phyloP scores from a whole-genome alignment of 73 alveolate species.

The Halteria grandinella region DNA sequence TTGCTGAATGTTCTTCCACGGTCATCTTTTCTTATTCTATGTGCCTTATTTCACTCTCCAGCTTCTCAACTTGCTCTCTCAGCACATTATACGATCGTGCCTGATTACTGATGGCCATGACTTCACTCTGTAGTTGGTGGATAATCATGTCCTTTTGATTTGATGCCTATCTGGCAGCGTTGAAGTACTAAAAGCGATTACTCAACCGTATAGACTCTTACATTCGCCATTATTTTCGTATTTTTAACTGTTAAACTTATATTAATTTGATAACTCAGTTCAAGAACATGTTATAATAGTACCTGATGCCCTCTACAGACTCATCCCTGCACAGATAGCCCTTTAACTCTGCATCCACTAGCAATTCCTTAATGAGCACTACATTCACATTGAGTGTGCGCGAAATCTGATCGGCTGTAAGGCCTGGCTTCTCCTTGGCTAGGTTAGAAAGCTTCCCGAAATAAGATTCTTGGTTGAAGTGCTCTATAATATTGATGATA shows the following conservation, averaged over 20 bases:
- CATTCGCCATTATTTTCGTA: slow-evolving; percentile 47
- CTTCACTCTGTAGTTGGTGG: slow-evolving; percentile 12
- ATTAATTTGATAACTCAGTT: no score
- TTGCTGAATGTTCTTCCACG: neutral
- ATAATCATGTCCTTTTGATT: slow-evolving; percentile 12
- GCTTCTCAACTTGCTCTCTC: slow-evolving; percentile 7
- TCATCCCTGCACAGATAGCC: slow-evolving; percentile 72
- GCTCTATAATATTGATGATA: neutral
- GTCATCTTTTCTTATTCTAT: slow-evolving; percentile 16
- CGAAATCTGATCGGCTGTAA: slow-evolving; percentile 53
- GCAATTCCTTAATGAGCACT: slow-evolving; percentile 42
- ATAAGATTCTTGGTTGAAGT: slow-evolving; percentile 9
- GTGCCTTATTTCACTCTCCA: neutral
- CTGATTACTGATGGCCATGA: slow-evolving; percentile 19
- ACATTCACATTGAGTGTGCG: slow-evolving; percentile 11
- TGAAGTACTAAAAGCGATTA: slow-evolving; percentile 10
- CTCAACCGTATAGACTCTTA: neutral
- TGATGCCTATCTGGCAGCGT: slow-evolving; percentile 19
- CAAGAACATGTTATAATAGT: slow-evolving; percentile 44
- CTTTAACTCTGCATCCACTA: slow-evolving; percentile 53
- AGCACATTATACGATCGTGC: slow-evolving; percentile 6
- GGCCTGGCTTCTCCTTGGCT: slow-evolving; percentile 26
- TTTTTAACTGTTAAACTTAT: no score
- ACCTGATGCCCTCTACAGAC: slow-evolving; percentile 62
- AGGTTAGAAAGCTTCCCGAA: neutral